Evolutionary conservation across 768 basidiomycete species (phyloP).

Genomic region (Kwoniella sp.): DNA sequence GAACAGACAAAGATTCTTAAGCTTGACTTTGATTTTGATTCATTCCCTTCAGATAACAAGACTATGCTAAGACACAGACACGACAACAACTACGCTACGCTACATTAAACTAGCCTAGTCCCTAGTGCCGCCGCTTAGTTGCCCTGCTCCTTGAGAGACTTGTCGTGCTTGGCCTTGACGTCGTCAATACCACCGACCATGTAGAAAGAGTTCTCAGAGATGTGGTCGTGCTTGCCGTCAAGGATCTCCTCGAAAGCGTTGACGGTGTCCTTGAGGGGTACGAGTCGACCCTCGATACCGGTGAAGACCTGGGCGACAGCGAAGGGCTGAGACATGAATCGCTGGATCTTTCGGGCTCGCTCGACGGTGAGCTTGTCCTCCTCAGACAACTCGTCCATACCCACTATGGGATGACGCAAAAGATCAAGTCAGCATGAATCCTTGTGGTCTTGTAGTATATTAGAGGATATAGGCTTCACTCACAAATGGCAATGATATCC

Average conservation of each 20-base stretch:
- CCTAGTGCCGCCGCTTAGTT: constrained; percentile 37
- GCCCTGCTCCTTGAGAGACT: constrained; percentile 90
- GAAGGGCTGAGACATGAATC: constrained; percentile 99
- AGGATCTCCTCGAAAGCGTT: constrained; percentile 93
- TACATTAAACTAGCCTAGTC: neutral
- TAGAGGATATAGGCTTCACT: neutral
- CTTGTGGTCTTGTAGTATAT: neutral
- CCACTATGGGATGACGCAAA: constrained; percentile 58
- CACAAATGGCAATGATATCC: constrained; percentile 95
- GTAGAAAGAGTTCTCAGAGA: constrained; percentile 98
- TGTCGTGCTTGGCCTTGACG: constrained; percentile 94
- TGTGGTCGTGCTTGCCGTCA: constrained; percentile 77
- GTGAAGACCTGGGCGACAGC: constrained; percentile 99
- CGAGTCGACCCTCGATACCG: constrained; percentile 96
- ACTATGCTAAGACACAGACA: too few species aligned
- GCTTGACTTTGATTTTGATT: constrained; percentile 2
- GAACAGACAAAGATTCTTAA: too few species aligned
- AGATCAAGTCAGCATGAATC: constrained; percentile 9
- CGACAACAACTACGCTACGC: neutral
- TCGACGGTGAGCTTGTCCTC: constrained; percentile 99
- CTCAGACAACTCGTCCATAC: constrained; percentile 99
- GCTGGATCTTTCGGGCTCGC: constrained; percentile 94
- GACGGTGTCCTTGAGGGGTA: constrained; percentile 79
- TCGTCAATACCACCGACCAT: constrained; percentile 91
- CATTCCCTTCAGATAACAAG: neutral